A percentile compares a stretch with the other conserved stretches of the same genome.
Evolutionary conservation across 1,139 yeast species (phyloP).

Genomic region (Pichia sp.): DNA sequence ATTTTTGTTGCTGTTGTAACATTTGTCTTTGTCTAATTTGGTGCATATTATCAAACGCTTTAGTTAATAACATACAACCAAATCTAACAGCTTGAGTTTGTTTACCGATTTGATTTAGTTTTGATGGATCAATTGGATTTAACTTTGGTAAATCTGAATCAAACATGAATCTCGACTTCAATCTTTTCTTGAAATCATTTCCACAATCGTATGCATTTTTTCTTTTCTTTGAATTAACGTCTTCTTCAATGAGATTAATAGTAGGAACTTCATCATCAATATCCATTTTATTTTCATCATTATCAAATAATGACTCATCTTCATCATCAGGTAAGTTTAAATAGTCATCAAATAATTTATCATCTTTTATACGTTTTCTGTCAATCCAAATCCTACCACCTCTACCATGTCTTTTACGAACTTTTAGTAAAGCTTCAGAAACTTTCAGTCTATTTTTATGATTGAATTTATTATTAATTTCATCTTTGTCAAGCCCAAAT

Average conservation of each 20-base stretch:
- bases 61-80: slow-evolving; percentile 84
- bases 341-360: slow-evolving; percentile 36
- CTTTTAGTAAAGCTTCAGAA: slow-evolving; percentile 54
- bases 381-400: slow-evolving; percentile 68
- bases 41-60: slow-evolving; percentile 67
- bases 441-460: slow-evolving; percentile 37
- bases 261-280: slow-evolving; percentile 22
- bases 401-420: slow-evolving; percentile 74
- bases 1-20: slow-evolving; percentile 48
- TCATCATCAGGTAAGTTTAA: slow-evolving; percentile 26
- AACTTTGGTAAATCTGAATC: slow-evolving; percentile 57
- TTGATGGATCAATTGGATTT: slow-evolving; percentile 61
- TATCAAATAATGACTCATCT: slow-evolving; percentile 14
- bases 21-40: slow-evolving; percentile 37
- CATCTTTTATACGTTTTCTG: slow-evolving; percentile 44
- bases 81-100: slow-evolving; percentile 87
- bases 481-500: slow-evolving; percentile 12
- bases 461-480: slow-evolving; percentile 19
- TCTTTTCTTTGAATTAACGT: slow-evolving; percentile 20
- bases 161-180: slow-evolving; percentile 69
- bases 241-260: slow-evolving; percentile 4
- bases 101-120: slow-evolving; percentile 72
- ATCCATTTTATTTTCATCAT: slow-evolving; percentile 1
- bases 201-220: slow-evolving; percentile 51
- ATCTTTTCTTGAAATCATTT: slow-evolving; percentile 46